Percentiles rank a stretch among this genome's conserved stretches.
These are phyloP conservation scores for Tagetes erecta DNA, from an alignment of 129 eudicot genomes.

Conservation along the genomic window DNA sequence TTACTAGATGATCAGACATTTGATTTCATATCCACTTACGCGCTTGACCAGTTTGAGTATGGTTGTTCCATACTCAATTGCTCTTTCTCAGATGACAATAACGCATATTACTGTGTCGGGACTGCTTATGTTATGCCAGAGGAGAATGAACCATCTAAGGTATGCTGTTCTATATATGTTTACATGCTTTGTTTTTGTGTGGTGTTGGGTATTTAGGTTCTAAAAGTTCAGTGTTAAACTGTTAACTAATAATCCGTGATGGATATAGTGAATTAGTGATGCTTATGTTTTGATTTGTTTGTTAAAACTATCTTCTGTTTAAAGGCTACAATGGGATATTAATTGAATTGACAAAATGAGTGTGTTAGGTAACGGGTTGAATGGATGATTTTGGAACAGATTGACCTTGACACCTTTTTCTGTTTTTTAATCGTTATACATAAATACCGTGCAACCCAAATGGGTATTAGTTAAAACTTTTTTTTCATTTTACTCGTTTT, in stretches of 20 bases:
- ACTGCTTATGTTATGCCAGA: constrained; percentile 95
- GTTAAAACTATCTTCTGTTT: neutral
- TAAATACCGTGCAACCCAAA: neutral
- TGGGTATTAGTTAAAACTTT: neutral
- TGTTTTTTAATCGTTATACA: neutral
- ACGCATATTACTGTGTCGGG: constrained; percentile 89
- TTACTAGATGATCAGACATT: constrained; percentile 94
- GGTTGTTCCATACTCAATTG: constrained; percentile 93
- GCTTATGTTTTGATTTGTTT: neutral
- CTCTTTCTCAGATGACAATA: constrained; percentile 90
- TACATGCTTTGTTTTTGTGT: neutral
- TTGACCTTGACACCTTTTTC: neutral
- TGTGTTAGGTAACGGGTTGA: neutral
- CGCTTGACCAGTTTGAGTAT: constrained; percentile 81
- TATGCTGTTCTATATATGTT: constrained; percentile 18
- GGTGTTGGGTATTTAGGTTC: neutral
- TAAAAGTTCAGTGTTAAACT: neutral
- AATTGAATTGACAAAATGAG: neutral
- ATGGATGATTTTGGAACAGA: neutral
- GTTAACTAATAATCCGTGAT: no score
- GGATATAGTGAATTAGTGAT: no score
- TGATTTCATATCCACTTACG: constrained; percentile 76
- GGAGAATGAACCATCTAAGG: constrained; percentile 96
- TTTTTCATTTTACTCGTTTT: neutral
- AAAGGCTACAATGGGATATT: neutral